Conservation (phyloP, 140 eudicot genomes). For the Senecio squalidus region DNA sequence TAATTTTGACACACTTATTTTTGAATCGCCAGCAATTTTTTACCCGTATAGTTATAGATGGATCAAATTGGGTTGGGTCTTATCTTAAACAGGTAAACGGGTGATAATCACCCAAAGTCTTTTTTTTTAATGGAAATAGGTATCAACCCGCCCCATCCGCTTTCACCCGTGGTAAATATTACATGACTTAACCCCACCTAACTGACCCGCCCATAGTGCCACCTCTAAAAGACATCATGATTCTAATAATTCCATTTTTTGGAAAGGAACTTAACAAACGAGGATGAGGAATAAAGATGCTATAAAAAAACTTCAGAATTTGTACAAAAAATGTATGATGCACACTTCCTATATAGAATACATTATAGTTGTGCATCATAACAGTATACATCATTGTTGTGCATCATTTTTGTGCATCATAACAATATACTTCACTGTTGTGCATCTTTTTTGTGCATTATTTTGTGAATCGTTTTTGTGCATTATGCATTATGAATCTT, state of each 20-base stretch:
- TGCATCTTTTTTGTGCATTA: no score
- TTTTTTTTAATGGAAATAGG: neutral
- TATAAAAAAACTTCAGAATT: no score
- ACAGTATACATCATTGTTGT: no score
- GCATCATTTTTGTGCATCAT: no score
- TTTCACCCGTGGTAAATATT: neutral
- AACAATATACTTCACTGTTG: no score
- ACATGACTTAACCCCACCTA: neutral
- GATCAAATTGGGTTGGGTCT: neutral
- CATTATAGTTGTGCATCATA: no score
- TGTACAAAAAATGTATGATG: no score
- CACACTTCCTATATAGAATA: no score
- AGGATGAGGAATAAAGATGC: conserved; percentile 1
- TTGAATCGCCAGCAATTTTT: no score
- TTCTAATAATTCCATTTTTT: neutral
- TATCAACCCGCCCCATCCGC: neutral
- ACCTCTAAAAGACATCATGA: neutral
- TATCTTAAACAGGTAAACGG: neutral
- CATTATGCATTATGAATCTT: no score
- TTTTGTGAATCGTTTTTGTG: no score
- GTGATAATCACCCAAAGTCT: no score
- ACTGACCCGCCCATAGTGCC: neutral
- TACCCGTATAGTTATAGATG: neutral
- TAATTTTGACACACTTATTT: neutral
- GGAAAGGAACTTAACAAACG: neutral